Conservation (phyloP, 805 yeast species). For the Candida patagonica region DNA sequence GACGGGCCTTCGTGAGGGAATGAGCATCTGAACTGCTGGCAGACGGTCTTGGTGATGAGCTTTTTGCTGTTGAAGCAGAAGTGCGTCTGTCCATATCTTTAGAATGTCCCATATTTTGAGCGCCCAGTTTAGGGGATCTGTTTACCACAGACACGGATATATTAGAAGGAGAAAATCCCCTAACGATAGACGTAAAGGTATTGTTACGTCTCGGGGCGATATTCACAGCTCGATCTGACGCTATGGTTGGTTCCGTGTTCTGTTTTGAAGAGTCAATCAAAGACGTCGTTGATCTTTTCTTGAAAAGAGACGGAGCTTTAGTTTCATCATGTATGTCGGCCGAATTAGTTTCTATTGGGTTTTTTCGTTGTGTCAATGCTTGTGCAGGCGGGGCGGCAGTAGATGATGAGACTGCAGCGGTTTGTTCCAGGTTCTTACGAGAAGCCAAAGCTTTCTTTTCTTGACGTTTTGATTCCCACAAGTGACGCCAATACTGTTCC, state of each 20-base stretch:
- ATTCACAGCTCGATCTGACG: neutral
- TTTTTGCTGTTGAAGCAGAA: neutral
- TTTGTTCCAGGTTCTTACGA: too few species aligned
- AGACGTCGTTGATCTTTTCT: neutral
- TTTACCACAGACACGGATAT: slow-evolving; percentile 26
- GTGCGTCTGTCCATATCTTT: neutral
- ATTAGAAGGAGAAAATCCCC: slow-evolving; percentile 31
- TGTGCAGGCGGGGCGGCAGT: too few species aligned
- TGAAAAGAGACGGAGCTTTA: neutral
- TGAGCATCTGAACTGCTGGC: slow-evolving; percentile 1
- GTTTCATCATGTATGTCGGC: too few species aligned
- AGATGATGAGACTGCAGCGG: too few species aligned
- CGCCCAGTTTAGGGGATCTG: slow-evolving; percentile 11
- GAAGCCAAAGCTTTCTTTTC: neutral
- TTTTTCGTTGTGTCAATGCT: too few species aligned
- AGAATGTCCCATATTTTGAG: neutral
- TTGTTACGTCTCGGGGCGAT: slow-evolving; percentile 19
- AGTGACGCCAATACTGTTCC: slow-evolving; percentile 8
- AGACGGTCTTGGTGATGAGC: neutral
- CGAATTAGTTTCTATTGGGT: too few species aligned
- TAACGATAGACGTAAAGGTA: slow-evolving; percentile 27
- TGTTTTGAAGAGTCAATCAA: neutral
- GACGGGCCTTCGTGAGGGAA: slow-evolving; percentile 17
- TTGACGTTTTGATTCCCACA: slow-evolving; percentile 3
- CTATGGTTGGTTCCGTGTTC: neutral